A percentile compares a stretch with the other conserved stretches of the same genome.
phyloP scores from a whole-genome alignment of 2,329 filamentous ascomycete species.

The Chalaropsis thielavioides region DNA sequence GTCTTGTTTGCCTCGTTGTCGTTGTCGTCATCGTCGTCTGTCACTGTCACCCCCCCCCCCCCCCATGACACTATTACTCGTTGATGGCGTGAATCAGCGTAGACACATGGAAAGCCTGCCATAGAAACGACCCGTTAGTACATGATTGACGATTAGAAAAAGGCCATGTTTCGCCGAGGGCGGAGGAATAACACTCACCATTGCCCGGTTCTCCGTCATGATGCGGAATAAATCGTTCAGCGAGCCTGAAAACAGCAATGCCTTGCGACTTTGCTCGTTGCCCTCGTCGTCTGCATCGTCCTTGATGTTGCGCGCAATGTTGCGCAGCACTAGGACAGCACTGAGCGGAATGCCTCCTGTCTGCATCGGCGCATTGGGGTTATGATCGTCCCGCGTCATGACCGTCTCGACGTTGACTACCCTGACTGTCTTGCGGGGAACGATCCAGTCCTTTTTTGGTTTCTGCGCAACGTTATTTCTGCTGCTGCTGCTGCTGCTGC shows the following conservation, averaged over 20 bases:
- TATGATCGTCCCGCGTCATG: conserved; percentile 41
- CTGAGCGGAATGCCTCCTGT: conserved; percentile 68
- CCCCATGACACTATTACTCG: conserved; percentile 15
- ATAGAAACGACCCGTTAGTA: conserved; percentile 6
- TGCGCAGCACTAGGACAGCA: conserved; percentile 61
- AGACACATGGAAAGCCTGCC: conserved; percentile 29
- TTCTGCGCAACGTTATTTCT: conserved; percentile 16
- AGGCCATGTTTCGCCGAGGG: conserved; percentile 13
- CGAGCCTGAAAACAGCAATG: conserved; percentile 51
- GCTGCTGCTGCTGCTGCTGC: background rate
- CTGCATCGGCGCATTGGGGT: conserved; percentile 43
- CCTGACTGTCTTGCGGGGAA: conserved; percentile 41
- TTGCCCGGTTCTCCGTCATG: conserved; percentile 50
- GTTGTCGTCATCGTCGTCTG: background rate
- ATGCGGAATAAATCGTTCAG: conserved; percentile 52
- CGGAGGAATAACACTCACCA: conserved; percentile 31
- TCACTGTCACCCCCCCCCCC: too few species aligned
- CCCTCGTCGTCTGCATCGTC: conserved; percentile 36
- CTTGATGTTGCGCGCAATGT: conserved; percentile 53
- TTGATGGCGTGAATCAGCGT: conserved; percentile 29
- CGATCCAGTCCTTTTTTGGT: conserved; percentile 30
- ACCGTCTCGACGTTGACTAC: conserved; percentile 43
- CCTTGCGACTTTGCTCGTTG: conserved; percentile 37
- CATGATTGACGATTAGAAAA: background rate
- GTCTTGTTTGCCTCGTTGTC: background rate